phyloP scores from a whole-genome alignment of 495 filamentous ascomycete species.

The Neurospora sp. region DNA sequence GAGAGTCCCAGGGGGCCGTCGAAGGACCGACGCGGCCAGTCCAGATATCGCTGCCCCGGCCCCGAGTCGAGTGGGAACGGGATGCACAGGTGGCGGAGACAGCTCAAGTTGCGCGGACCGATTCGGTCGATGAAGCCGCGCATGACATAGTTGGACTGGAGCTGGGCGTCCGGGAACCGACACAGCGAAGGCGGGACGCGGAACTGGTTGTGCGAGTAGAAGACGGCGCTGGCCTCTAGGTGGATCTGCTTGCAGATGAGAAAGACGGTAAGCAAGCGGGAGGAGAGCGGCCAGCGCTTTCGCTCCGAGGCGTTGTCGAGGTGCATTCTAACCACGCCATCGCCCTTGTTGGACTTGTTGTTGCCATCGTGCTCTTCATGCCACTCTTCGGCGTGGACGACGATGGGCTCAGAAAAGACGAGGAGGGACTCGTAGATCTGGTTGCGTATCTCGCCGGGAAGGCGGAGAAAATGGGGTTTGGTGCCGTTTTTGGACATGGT shows the following conservation, averaged over 20 bases:
- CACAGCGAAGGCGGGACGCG: neutral
- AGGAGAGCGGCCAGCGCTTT: conserved; percentile 2
- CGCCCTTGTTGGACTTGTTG: neutral
- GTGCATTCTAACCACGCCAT: neutral
- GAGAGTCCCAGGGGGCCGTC: neutral
- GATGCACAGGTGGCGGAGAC: conserved; percentile 1
- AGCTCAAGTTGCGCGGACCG: conserved; percentile 1
- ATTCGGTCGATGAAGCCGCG: conserved; percentile 13
- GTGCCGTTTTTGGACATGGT: neutral
- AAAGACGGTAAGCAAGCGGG: conserved; percentile 4
- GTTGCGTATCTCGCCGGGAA: conserved; percentile 14
- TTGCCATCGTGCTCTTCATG: neutral
- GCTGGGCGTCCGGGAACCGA: neutral
- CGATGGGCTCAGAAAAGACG: conserved; percentile 1
- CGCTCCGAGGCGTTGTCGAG: neutral
- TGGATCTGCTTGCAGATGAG: conserved; percentile 5
- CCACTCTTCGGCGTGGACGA: neutral
- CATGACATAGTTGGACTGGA: conserved; percentile 10
- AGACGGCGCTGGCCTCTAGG: conserved; percentile 7
- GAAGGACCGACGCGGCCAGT: neutral
- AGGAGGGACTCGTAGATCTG: conserved; percentile 10
- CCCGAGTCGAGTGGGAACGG: conserved; percentile 5
- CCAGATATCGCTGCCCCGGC: neutral
- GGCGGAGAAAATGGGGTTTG: neutral
- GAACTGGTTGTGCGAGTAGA: conserved; percentile 9